These are phyloP conservation scores for Penicillium macrosclerotiorum DNA, from an alignment of 495 filamentous ascomycete genomes.

Conservation along the genomic window DNA sequence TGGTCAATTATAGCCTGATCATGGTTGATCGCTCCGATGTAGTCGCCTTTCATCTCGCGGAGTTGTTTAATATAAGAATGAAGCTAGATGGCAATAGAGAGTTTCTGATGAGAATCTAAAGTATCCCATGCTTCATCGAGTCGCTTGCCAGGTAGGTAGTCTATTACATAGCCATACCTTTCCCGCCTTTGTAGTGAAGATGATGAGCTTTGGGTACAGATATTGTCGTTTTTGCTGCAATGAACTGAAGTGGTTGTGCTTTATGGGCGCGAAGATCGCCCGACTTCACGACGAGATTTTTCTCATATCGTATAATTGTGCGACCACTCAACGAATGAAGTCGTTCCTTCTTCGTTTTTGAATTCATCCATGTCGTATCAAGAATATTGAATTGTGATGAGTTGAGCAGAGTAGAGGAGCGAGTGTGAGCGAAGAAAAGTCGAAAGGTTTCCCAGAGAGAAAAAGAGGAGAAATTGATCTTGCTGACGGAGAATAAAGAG, in stretches of 20 bases:
- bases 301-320: slow-evolving; percentile 8
- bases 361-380: too few relatives aligned
- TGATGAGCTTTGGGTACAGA: slow-evolving; percentile 26
- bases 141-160: slow-evolving; percentile 28
- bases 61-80: slow-evolving; percentile 20
- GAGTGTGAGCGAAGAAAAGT: too few relatives aligned
- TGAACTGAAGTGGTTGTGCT: slow-evolving; percentile 16
- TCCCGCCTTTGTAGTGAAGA: slow-evolving; percentile 13
- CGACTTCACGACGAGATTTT: slow-evolving; percentile 10
- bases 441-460: too few relatives aligned
- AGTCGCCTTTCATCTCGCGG: slow-evolving; percentile 21
- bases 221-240: slow-evolving; percentile 26
- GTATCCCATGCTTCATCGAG: slow-evolving; percentile 23
- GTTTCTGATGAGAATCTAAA: slow-evolving; percentile 16
- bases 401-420: too few relatives aligned
- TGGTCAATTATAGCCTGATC: slow-evolving; percentile 13
- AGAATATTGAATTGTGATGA: too few relatives aligned
- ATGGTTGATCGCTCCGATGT: slow-evolving; percentile 21
- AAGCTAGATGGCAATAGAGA: slow-evolving; percentile 16
- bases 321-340: slow-evolving; percentile 6
- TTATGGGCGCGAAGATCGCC: slow-evolving; percentile 8
- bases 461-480: too few relatives aligned
- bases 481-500: too few relatives aligned
- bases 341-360: slow-evolving; percentile 12
- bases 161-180: slow-evolving; percentile 22